Evolutionary conservation across 345 rosid genomes (phyloP).

Genomic region (Eucalyptus leucophloia): DNA sequence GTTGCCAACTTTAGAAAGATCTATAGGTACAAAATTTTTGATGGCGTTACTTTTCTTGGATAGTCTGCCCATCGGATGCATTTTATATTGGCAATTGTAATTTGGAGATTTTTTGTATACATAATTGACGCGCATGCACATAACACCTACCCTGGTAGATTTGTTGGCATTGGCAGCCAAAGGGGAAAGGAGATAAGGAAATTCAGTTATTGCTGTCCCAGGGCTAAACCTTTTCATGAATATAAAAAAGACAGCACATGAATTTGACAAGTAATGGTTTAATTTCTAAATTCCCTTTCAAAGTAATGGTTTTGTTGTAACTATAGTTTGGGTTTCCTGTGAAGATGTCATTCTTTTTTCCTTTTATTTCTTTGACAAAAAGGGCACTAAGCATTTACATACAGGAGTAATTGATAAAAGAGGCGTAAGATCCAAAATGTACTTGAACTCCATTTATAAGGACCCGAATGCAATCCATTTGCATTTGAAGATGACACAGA

Average conservation of each 20-base stretch:
- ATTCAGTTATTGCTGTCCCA: background rate
- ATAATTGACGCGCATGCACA: background rate
- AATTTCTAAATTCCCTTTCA: background rate
- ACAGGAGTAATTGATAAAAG: background rate
- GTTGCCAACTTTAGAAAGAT: background rate
- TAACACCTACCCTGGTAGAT: background rate
- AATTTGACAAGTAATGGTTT: background rate
- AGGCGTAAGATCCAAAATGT: background rate
- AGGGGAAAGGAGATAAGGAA: background rate
- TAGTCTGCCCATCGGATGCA: background rate
- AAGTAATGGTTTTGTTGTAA: background rate
- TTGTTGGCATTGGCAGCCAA: background rate
- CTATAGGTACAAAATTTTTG: background rate
- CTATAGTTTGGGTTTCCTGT: background rate
- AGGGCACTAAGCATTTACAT: background rate
- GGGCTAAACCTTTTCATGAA: background rate
- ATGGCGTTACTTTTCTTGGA: background rate
- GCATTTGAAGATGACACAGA: too few relatives aligned
- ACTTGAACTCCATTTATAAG: background rate
- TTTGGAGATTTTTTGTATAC: background rate
- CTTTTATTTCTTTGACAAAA: background rate
- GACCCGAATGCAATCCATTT: background rate
- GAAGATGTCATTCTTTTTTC: background rate
- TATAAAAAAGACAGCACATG: background rate
- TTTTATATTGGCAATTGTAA: background rate